Conservation (phyloP, 306 rosid genomes). For the Trichosanthes truncata region DNA sequence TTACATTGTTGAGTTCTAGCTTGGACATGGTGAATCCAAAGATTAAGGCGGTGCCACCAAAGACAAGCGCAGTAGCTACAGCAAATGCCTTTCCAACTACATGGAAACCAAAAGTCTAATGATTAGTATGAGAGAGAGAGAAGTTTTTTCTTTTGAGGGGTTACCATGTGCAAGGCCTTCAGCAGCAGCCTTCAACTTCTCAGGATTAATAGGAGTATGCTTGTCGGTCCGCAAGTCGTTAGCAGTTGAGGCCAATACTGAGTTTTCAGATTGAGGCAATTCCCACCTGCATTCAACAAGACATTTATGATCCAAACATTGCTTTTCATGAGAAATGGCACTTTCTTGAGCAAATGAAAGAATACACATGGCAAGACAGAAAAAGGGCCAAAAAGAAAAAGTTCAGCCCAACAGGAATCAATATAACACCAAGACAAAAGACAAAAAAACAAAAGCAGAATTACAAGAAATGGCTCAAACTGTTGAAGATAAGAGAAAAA, state of each 20-base stretch:
- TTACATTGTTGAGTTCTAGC: slow-evolving; percentile 56
- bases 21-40: slow-evolving; percentile 54
- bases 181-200: slow-evolving; percentile 83
- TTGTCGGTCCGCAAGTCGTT: slow-evolving; percentile 68
- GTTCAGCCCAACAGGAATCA: neutral
- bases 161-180: slow-evolving; percentile 69
- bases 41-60: slow-evolving; percentile 65
- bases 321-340: neutral
- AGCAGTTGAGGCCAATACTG: slow-evolving; percentile 69
- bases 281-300: slow-evolving; percentile 54
- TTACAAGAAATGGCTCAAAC: neutral
- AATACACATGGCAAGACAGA: neutral
- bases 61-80: slow-evolving; percentile 57
- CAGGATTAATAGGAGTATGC: slow-evolving; percentile 37
- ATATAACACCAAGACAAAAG: neutral
- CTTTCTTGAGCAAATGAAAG: neutral
- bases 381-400: neutral
- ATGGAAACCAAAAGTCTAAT: slow-evolving; percentile 13
- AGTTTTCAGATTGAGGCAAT: slow-evolving; percentile 30
- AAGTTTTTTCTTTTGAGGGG: slow-evolving; percentile 2
- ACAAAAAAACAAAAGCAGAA: neutral
- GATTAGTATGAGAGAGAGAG: neutral
- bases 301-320: neutral
- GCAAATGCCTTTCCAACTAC: slow-evolving; percentile 82
- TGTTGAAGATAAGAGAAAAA: neutral